Evolutionary conservation across 768 basidiomycete species (phyloP), one percentile per base, ranked within the genome.

Genomic region (Collybiopsis confluens): DNA sequence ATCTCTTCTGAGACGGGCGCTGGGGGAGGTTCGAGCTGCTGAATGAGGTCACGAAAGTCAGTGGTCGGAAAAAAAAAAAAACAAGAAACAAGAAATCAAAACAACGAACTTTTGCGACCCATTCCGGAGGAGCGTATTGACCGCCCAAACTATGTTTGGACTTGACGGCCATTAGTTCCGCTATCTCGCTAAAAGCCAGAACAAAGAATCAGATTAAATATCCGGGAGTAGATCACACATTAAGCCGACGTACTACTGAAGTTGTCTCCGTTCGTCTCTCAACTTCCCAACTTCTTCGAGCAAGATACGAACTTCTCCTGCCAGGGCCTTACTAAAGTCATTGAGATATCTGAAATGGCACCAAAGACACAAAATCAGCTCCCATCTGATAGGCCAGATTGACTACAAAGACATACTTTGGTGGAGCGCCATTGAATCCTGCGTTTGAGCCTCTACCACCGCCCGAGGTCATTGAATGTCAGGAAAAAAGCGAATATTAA

Each of bases 311-410:
- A 93, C 88, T 71, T 93, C 91, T 13, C 75, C 71, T 4, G 91
- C 88, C 23, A 92, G 76, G 0, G 89, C 86, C 63, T 86, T 90
- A 62, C 86, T 91, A 67, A 92, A 92, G 58, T 92, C 88, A 59
- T 90, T 86, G 41, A 92, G 73, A 61, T 90, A 88, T 73, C 77
- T 74, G 45, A 58, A 45, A 36, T 7, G 9, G n/a, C 16, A 5
- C 20, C 35, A 2, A 45, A 4, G 27, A n/a, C 16, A 40, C 21
- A 38, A 23, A 43, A 10, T 7, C 30, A 33, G 21, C 13, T n/a
- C n/a, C n/a, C n/a, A n/a, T n/a, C n/a, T n/a, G n/a, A n/a, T n/a
- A n/a, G n/a, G n/a, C n/a, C n/a, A n/a, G n/a, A n/a, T n/a, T n/a
- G n/a, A n/a, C n/a, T 51, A 11, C 11, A 9, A 33, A 3, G n/a